Percentiles rank a stretch among this genome's conserved stretches.
Conservation (phyloP, 495 filamentous ascomycete genomes). For the Opeltia flavorubescens region DNA sequence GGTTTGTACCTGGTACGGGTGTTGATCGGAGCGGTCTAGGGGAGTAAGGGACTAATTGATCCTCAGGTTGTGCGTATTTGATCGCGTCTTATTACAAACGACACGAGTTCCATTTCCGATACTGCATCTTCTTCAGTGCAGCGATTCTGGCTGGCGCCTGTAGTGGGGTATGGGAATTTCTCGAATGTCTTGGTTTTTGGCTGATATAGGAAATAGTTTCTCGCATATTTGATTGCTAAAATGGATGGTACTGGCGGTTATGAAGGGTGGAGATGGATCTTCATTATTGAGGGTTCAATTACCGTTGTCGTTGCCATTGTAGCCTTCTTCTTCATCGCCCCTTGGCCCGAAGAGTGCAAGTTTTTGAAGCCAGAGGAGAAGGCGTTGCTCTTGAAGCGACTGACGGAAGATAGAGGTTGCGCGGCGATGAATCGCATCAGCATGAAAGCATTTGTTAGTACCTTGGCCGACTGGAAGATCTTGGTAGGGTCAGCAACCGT, state of each 20-base stretch:
- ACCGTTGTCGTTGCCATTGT: constrained; percentile 28
- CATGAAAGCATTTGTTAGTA: constrained; percentile 5
- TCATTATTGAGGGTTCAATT: constrained; percentile 28
- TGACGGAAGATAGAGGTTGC: constrained; percentile 26
- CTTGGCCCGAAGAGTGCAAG: constrained; percentile 33
- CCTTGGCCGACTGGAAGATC: constrained; percentile 2
- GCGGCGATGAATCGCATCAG: constrained; percentile 27
- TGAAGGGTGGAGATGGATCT: constrained; percentile 19
- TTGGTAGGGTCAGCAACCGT: neutral
- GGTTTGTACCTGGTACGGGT: constrained; percentile 34
- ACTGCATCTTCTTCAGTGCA: constrained; percentile 41
- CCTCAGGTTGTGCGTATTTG: constrained; percentile 25
- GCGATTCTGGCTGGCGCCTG: constrained; percentile 42
- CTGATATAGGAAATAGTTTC: constrained; percentile 19
- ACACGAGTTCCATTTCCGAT: constrained; percentile 40
- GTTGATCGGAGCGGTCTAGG: neutral
- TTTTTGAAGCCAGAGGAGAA: constrained; percentile 34
- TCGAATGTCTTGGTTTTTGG: neutral
- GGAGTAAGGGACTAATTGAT: neutral
- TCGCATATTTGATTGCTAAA: constrained; percentile 35
- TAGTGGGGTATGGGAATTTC: constrained; percentile 23
- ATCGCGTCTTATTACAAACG: constrained; percentile 45
- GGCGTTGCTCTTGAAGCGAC: constrained; percentile 24
- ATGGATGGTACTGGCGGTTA: constrained; percentile 34
- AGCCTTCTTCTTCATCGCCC: constrained; percentile 36